Evolutionary conservation across 1,139 yeast species (phyloP), one percentile per base, ranked within the genome.

Genomic region (Pichia sp.): DNA sequence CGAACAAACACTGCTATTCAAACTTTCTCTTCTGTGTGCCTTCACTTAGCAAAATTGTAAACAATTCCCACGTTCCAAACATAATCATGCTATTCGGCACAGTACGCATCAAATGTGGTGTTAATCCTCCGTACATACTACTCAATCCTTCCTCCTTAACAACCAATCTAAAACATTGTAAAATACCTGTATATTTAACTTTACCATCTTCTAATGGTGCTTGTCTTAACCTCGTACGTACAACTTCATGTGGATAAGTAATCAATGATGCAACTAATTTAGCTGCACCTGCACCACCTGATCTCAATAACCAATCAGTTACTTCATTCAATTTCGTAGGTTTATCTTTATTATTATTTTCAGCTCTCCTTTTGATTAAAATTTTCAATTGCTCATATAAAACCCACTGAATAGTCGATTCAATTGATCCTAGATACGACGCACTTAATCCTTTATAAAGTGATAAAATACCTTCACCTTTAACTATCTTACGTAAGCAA

Each of bases 51-150:
- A 82, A 58, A 47, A 83, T 73, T 34, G 91, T 88, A 38, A 93
- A 85, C 36, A 93, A 64, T 58, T 93, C 99, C 97, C 98, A 93
- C 2, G 98, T 89, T 30, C 99, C 98, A 69, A 93, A 93, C 97
- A 93, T 91, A 51, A 93, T 89, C 59, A 93, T 88, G 53, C 96
- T 85, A 62, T 91, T 93, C 3, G 99, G 99, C 37, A 93, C 98
- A 0, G 98, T 93, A 63, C 98, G 76, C 64, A 93, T 73, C 54
- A 93, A 69, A 64, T 93, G 99, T 3, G 98, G 97, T 2, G 98
- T 91, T 57, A 93, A 70, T 1, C 99, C 99, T 45, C 99, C 96
- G 58, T 93, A 93, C 89, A 93, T 84, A 32, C 96, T 84, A 4
- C 74, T 79, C 41, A 91, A 63, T 0, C 99, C 98, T 65, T 93